Evolutionary conservation across 2,329 filamentous ascomycete species (phyloP), one percentile per base, ranked within the genome.

Genomic region (Cladophialophora bantiana): DNA sequence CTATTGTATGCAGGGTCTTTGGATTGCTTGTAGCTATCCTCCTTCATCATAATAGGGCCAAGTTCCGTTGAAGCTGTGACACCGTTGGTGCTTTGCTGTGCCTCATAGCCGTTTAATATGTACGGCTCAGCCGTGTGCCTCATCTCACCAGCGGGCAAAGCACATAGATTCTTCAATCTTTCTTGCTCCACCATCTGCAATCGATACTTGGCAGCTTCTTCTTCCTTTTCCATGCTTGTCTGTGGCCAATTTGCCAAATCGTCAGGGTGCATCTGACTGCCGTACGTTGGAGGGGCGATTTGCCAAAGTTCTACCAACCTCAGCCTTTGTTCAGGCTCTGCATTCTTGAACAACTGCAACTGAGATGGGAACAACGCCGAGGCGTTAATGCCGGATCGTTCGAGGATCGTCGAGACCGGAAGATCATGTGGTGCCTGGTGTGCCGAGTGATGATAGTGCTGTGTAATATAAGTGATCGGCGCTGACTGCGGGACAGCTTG

Each of bases 241-340:
- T 80, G 83, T 74, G 73, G 88, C 88, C 74, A 91, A 78, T 61
- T 84, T 74, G 77, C 88, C 81, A 78, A 56, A 74, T 90, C 85
- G 64, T 88, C 83, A 71, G 84, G 83, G 9, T 87, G 75, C 9
- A 83, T 79, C 2, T 83, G 81, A 70, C 87, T 86, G 62, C 85
- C 84, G 57, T 81, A 86, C 50, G 83, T 85, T 0, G 90, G 91
- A 26, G 91, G 91, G 65, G 88, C 92, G 71, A 94, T 92, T 66
- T 88, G 89, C 93, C 93, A 97, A 15, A 96, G 87, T 77, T 96
- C 90, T 45, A 96, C 83, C 15, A 97, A 84, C 26, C 92, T 87
- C 65, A 89, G 80, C 74, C 90, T 88, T 77, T 96, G 92, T 52
- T 89, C 83, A 31, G 86, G 81, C 65, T 91, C 89, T 60, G 92